Base-by-base conservation (phyloP, 768 basidiomycete genomes). In the Cytidiella melzeri region DNA sequence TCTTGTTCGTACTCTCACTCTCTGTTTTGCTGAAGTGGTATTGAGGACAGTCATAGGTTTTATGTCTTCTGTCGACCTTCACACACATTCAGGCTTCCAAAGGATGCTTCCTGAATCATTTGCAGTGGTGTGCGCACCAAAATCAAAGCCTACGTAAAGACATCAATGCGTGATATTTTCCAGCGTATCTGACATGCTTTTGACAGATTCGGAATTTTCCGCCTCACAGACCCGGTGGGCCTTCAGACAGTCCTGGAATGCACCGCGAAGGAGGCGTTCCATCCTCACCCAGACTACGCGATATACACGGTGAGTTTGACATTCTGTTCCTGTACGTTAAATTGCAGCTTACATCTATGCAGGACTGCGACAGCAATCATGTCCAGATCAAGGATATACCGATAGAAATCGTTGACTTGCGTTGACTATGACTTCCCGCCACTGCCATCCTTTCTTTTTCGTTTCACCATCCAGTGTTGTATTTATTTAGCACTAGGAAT, bases 61-160 rank as follows among this genome's bases (percentile, higher is more conserved):
- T 70, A 92, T 95, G 87, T 93, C 92, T 5, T 94, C 92, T 6
- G 84, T 94, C 15, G 92, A 95, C 64, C 66, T 96, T 19, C 92
- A 96, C 58, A 94, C 92, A 2, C 92, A 94, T 64, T 83, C 87
- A 1, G 84, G 79, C 6, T 96, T 93, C 68, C 92, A 95, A 58
- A 66, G 79, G 28, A 92, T 92, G 84, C 75, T 96, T 3, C 87
- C 87, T 0, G 92, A 96, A 61, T 92, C 89, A 0, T 89, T 95
- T 62, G 92, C 92, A 0, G 87, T 95, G 34, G 92, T 96, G 13
- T 93, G 90, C 59, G 89, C 92, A 3, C 92, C 92, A 0, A 79
- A 77, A 41, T 83, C 80, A 1, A 80, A 73, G 18, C 92, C 91
- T 0, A 83, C 78, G 85, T 89, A 66, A 23, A 83, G 61, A 34